phyloP scores from a whole-genome alignment of 441 rosid species.

The Cnidoscolus chayamansa region DNA sequence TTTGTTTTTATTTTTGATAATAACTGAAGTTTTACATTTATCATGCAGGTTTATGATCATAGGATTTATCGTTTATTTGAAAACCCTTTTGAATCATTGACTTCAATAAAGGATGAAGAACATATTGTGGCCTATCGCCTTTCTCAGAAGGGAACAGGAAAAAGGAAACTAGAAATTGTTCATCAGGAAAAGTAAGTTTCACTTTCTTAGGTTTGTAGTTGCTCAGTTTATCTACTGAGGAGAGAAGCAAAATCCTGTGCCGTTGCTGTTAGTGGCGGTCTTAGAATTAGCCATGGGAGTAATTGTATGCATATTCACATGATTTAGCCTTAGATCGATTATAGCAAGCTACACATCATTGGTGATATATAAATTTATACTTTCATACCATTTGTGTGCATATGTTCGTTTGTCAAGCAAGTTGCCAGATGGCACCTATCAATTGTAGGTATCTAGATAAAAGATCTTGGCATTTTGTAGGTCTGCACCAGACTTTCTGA shows the following conservation, averaged over 20 bases:
- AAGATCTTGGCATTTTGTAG: constrained; percentile 35
- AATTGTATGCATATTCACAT: neutral
- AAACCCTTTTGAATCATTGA: constrained; percentile 50
- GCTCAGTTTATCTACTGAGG: neutral
- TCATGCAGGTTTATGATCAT: constrained; percentile 51
- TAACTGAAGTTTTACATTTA: constrained; percentile 26
- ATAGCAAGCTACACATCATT: neutral
- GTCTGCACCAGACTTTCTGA: constrained; percentile 38
- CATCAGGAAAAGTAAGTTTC: constrained; percentile 60
- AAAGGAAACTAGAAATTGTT: constrained; percentile 60
- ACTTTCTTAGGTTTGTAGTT: constrained; percentile 8
- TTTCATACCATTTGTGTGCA: neutral
- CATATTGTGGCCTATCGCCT: constrained; percentile 64
- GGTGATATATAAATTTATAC: neutral
- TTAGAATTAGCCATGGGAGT: neutral
- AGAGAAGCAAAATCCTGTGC: neutral
- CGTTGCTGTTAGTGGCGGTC: neutral
- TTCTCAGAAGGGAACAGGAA: constrained; percentile 48
- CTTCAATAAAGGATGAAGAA: constrained; percentile 64
- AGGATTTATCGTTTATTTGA: constrained; percentile 49
- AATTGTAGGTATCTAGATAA: no score
- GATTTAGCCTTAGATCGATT: neutral
- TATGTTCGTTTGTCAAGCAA: no score
- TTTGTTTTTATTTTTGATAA: neutral
- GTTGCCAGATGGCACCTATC: no score